Evolutionary conservation across 2,329 filamentous ascomycete species (phyloP).

Genomic region (Metarhizium guizhouense): DNA sequence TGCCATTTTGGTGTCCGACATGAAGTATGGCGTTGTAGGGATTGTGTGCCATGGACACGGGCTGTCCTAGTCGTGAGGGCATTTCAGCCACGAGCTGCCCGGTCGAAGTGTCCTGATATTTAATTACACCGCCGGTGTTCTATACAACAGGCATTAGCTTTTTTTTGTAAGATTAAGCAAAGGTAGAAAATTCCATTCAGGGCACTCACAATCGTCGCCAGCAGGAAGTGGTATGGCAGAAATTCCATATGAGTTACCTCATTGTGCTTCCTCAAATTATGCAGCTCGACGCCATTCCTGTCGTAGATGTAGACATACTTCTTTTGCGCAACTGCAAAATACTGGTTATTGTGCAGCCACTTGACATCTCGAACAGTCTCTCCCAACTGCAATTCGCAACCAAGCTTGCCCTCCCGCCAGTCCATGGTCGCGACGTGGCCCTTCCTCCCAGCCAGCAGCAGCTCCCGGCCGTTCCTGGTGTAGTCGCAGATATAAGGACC

Average conservation of each 20-base stretch:
- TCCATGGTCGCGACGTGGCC: constrained; percentile 96
- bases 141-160: constrained; percentile 14
- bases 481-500: constrained; percentile 89
- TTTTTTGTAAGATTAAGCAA: background rate
- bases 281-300: constrained; percentile 78
- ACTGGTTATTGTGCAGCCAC: constrained; percentile 92
- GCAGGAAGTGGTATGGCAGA: constrained; percentile 88
- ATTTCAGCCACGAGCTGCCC: constrained; percentile 82
- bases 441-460: constrained; percentile 81
- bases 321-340: constrained; percentile 92
- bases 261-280: constrained; percentile 81
- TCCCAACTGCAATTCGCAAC: constrained; percentile 81
- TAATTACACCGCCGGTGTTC: constrained; percentile 75
- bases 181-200: background rate
- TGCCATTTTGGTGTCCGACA: constrained; percentile 89
- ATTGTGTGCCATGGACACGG: constrained; percentile 79
- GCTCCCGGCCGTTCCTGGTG: constrained; percentile 75
- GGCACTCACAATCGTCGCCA: constrained; percentile 67
- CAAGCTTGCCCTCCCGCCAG: constrained; percentile 85
- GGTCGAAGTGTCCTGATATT: constrained; percentile 93
- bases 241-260: constrained; percentile 95
- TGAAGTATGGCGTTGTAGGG: constrained; percentile 88
- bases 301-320: constrained; percentile 98
- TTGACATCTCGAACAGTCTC: constrained; percentile 85
- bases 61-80: constrained; percentile 73